Percentiles rank a stretch among this genome's conserved stretches.
Evolutionary conservation across 2,329 filamentous ascomycete genomes (phyloP).

Genomic region (Exserohilum rostratum): DNA sequence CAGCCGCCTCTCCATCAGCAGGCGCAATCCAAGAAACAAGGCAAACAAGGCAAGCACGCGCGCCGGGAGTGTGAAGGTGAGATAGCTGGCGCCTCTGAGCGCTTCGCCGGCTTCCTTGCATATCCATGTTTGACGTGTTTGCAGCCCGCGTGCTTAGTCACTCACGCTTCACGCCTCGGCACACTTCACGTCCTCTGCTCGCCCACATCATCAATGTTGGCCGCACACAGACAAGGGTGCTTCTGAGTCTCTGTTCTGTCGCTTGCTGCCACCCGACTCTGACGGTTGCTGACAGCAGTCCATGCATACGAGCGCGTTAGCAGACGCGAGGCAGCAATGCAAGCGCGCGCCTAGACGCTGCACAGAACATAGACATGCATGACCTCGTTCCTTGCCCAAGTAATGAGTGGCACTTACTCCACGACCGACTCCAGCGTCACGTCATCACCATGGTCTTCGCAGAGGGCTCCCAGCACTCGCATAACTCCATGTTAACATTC

Average conservation of each 20-base stretch:
- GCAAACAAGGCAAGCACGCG: slow-evolving; percentile 18
- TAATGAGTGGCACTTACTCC: neutral
- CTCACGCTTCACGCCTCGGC: neutral
- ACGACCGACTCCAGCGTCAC: neutral
- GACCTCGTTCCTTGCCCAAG: too few relatives aligned
- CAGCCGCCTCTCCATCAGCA: slow-evolving; percentile 46
- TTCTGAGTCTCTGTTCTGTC: too few relatives aligned
- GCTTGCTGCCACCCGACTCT: neutral
- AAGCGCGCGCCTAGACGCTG: neutral
- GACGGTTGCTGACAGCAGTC: neutral
- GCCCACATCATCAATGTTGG: too few relatives aligned
- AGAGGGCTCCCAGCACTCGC: neutral
- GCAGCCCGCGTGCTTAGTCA: slow-evolving; percentile 5
- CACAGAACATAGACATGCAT: too few relatives aligned
- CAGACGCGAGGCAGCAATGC: neutral
- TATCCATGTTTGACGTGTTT: slow-evolving; percentile 18
- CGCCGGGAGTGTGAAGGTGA: slow-evolving; percentile 22
- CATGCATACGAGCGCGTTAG: neutral
- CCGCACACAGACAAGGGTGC: too few relatives aligned
- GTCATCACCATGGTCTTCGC: neutral
- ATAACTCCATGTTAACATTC: slow-evolving; percentile 7
- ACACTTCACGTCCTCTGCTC: neutral
- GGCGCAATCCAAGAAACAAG: slow-evolving; percentile 28
- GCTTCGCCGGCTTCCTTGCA: slow-evolving; percentile 13
- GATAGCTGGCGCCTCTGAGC: slow-evolving; percentile 16